Conservation (phyloP, 2,329 filamentous ascomycete genomes). For the Didymella keratinophila region DNA sequence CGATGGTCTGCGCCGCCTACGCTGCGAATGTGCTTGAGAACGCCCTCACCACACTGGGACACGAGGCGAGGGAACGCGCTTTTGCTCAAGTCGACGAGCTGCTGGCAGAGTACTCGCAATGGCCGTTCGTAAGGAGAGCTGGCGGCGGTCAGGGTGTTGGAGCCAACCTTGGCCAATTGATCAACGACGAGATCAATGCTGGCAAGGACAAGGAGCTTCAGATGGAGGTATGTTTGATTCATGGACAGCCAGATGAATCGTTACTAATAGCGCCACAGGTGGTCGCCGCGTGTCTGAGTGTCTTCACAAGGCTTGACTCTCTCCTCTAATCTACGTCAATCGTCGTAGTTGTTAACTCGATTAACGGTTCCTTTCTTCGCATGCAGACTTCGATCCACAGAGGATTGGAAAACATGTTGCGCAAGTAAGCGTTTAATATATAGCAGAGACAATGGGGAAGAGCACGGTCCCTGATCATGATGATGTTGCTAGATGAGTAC, state of each 20-base stretch:
- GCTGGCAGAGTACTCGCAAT: conserved; percentile 95
- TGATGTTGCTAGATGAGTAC: conserved; percentile 13
- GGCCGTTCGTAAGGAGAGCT: conserved; percentile 86
- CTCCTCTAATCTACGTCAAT: conserved; percentile 69
- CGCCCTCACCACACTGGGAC: conserved; percentile 89
- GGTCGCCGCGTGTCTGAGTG: conserved; percentile 93
- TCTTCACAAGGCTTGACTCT: conserved; percentile 97
- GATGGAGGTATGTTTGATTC: conserved; percentile 74
- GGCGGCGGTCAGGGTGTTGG: conserved; percentile 83
- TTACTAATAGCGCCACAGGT: conserved; percentile 56
- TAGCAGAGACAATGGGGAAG: conserved; percentile 4
- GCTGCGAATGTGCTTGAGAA: conserved; percentile 98
- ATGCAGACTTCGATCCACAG: not conserved
- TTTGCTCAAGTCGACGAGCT: conserved; percentile 98
- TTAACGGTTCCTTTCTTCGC: conserved; percentile 1
- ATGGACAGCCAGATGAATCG: not conserved
- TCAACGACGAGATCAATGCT: conserved; percentile 85
- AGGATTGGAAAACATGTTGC: not conserved
- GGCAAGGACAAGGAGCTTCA: conserved; percentile 94
- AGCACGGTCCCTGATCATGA: conserved; percentile 6
- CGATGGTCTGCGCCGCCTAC: conserved; percentile 98
- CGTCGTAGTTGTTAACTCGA: conserved; percentile 21
- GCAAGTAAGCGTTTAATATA: conserved; percentile 1
- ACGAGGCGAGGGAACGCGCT: conserved; percentile 91
- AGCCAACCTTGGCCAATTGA: conserved; percentile 87